phyloP scores from a whole-genome alignment of 495 filamentous ascomycete genomes.

The Eremomyces bilateralis region DNA sequence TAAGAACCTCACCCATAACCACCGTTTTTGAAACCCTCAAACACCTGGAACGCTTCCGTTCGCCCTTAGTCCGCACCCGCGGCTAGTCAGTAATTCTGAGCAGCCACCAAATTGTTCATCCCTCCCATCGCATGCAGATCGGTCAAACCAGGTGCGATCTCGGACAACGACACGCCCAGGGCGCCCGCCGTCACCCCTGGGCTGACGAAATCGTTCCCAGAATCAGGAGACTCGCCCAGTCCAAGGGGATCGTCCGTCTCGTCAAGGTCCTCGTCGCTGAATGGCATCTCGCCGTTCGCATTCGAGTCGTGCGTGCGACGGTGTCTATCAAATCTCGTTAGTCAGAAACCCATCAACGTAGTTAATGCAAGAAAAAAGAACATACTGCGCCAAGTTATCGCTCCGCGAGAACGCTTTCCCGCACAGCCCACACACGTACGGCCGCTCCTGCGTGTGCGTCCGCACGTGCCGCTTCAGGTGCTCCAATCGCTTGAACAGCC shows the following conservation, averaged over 20 bases:
- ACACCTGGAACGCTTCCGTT: too few species aligned
- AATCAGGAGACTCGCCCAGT: constrained; percentile 50
- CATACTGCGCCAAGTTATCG: constrained; percentile 96
- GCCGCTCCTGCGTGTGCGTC: constrained; percentile 97
- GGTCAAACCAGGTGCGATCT: constrained; percentile 1
- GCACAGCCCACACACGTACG: constrained; percentile 91
- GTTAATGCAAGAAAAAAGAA: constrained; percentile 5
- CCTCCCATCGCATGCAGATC: constrained; percentile 11
- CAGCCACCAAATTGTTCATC: constrained; percentile 14
- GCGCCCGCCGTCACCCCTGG: constrained; percentile 1
- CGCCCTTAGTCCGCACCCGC: not conserved
- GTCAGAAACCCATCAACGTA: not conserved
- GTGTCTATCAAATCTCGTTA: constrained; percentile 34
- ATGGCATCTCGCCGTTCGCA: constrained; percentile 42
- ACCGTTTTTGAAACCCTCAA: too few species aligned
- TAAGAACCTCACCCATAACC: too few species aligned
- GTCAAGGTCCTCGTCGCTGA: constrained; percentile 43
- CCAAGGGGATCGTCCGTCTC: constrained; percentile 59
- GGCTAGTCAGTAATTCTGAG: constrained; percentile 11
- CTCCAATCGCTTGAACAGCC: constrained; percentile 95
- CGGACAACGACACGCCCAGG: not conserved
- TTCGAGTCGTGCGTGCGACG: constrained; percentile 80
- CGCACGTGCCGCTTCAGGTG: constrained; percentile 98
- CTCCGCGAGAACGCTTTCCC: constrained; percentile 96
- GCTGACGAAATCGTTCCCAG: constrained; percentile 28